Conservation (phyloP, 208 protist species). For the Acanthamoeba castellanii region DNA sequence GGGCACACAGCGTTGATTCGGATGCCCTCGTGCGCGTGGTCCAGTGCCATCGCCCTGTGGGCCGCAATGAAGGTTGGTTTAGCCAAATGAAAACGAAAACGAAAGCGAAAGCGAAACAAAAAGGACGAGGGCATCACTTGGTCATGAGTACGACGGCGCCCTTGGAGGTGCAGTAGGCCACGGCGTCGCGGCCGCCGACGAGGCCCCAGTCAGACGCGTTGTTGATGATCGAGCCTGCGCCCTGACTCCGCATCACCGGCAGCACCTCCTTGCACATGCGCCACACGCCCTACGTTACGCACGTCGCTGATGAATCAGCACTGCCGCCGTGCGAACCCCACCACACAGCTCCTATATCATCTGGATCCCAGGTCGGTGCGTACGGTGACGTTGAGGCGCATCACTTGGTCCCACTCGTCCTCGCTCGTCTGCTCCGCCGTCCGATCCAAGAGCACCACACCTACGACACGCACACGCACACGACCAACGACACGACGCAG, state of each 20-base stretch:
- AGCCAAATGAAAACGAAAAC: neutral
- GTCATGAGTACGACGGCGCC: slow-evolving; percentile 74
- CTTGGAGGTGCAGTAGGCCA: slow-evolving; percentile 76
- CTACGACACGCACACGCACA: neutral
- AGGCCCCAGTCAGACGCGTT: slow-evolving; percentile 75
- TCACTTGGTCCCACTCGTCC: slow-evolving; percentile 75
- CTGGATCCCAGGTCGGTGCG: neutral
- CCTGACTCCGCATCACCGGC: neutral
- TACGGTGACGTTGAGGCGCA: slow-evolving; percentile 68
- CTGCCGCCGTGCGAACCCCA: neutral
- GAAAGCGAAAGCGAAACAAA: neutral
- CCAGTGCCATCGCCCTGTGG: slow-evolving; percentile 68
- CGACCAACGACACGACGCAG: neutral
- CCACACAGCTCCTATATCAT: neutral
- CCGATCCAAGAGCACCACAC: slow-evolving; percentile 58
- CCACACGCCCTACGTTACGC: neutral
- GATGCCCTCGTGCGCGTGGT: slow-evolving; percentile 74
- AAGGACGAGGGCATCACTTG: neutral
- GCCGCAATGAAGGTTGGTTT: neutral
- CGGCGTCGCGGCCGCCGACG: slow-evolving; percentile 60
- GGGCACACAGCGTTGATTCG: slow-evolving; percentile 77
- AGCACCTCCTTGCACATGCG: slow-evolving; percentile 38
- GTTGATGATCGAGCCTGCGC: slow-evolving; percentile 64
- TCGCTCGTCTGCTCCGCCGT: slow-evolving; percentile 74
- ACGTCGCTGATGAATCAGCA: neutral